Base-by-base conservation (phyloP, 2,329 filamentous ascomycete genomes). In the Apiospora marii region DNA sequence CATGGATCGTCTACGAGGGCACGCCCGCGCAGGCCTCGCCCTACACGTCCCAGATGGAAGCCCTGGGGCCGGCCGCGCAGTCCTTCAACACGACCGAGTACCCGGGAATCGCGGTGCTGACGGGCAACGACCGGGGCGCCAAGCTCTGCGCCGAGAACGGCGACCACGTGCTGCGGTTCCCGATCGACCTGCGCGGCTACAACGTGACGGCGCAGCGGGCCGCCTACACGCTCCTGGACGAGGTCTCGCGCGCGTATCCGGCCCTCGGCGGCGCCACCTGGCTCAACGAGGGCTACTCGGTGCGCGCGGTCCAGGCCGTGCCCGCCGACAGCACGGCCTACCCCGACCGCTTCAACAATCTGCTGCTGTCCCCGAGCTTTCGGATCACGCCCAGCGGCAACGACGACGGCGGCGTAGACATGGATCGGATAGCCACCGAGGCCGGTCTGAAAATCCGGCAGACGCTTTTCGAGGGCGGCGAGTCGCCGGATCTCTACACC, bases 281-380 rank as follows among this genome's bases (percentile, higher is more conserved):
- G 51, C 24, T 72, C 34, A 67, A 70, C 58, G 71, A 72, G 27
- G 71, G 69, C 1, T 72, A 72, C 61, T 72, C 71, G 12, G 37
- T 44, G 34, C 22, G 53, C 5, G 71, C 67, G 22, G 68, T 72
- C 14, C 64, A 70, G 43, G 68, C 27, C 16, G 30, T 67, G 14
- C 46, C 41, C 5, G 68, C 43, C 3, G 69, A 58, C 0, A 44
- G 34, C 13, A 61, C 71, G 14, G 71, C 71, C 14, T 72, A 41
- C 51, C 46, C 71, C 3, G 64, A 53, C 41, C 68, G 71, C 19
- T 70, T 48, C 24, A 68, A 70, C 19, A 53, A 72, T 19, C 34
- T 72, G 27, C 71, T 72, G 14, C 37, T 72, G 70, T 72, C 53
- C 1, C 30, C 53, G 16, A 61, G 53, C 53, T 61, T 61, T 22